Percentiles rank a stretch among this genome's conserved stretches.
Conservation (phyloP, 345 rosid species). For the Cochlearia excelsa region DNA sequence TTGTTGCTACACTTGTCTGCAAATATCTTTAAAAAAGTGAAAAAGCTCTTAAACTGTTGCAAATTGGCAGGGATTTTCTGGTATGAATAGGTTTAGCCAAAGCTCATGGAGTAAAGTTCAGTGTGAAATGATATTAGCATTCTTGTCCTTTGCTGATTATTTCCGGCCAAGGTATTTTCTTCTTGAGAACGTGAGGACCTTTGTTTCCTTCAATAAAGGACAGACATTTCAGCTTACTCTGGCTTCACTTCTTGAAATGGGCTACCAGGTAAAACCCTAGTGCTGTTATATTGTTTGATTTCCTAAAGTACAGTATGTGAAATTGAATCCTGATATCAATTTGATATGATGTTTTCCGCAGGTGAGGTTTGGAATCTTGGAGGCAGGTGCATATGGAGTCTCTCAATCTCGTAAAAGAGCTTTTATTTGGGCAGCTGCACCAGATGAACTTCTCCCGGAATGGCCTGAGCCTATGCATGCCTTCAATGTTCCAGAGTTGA, state of each 20-base stretch:
- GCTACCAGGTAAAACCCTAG: conserved; percentile 45
- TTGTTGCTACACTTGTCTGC: neutral
- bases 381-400: conserved; percentile 91
- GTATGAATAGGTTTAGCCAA: conserved; percentile 77
- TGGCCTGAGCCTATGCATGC: conserved; percentile 99
- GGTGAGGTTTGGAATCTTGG: conserved; percentile 94
- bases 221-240: conserved; percentile 79
- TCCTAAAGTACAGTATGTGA: neutral
- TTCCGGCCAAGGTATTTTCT: conserved; percentile 87
- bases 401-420: conserved; percentile 88
- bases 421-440: conserved; percentile 93
- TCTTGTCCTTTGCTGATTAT: conserved; percentile 74
- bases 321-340: neutral
- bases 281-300: neutral
- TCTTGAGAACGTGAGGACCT: conserved; percentile 81
- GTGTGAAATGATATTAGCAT: conserved; percentile 54
- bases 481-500: conserved; percentile 63
- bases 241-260: conserved; percentile 61
- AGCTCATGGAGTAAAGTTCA: conserved; percentile 83
- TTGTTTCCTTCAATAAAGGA: conserved; percentile 79
- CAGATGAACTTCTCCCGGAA: conserved; percentile 80
- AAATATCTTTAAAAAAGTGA: conserved; percentile 2
- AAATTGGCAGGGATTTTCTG: conserved; percentile 78
- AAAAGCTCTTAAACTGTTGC: conserved; percentile 2
- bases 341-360: conserved; percentile 25